Percentiles rank a stretch among this genome's conserved stretches.
phyloP scores from a whole-genome alignment of 441 rosid species.

The Gossypium gossypioides region DNA sequence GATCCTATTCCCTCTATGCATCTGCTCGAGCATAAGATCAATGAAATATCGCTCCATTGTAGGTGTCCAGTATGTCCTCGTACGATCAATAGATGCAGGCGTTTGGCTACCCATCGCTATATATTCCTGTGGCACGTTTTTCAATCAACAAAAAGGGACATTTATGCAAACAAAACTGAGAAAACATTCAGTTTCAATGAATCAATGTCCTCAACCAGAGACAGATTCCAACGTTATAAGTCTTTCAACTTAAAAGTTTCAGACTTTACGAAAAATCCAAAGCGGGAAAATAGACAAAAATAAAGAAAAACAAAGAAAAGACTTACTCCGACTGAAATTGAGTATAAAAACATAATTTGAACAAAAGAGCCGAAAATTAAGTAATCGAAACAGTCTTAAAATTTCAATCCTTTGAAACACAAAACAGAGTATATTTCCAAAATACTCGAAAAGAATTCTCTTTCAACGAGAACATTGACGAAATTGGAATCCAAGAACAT shows the following conservation, averaged over 20 bases:
- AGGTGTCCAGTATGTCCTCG: slow-evolving; percentile 77
- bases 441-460: not conserved
- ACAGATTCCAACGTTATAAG: not conserved
- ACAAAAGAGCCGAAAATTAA: too few relatives aligned
- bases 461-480: not conserved
- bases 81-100: slow-evolving; percentile 43
- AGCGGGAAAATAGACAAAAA: not conserved
- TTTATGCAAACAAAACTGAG: not conserved
- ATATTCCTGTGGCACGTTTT: not conserved
- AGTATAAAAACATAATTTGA: not conserved
- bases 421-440: not conserved
- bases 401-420: not conserved
- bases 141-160: not conserved
- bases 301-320: not conserved
- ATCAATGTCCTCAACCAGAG: not conserved
- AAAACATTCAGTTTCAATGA: not conserved
- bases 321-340: not conserved
- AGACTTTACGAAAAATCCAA: not conserved
- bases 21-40: slow-evolving; percentile 79
- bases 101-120: slow-evolving; percentile 38
- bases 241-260: not conserved
- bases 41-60: slow-evolving; percentile 81
- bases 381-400: not conserved
- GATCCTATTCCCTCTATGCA: slow-evolving; percentile 62
- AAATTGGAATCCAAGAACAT: not conserved